phyloP scores from a whole-genome alignment of 106 monocot genomes.

The Dendrobium catenatum region DNA sequence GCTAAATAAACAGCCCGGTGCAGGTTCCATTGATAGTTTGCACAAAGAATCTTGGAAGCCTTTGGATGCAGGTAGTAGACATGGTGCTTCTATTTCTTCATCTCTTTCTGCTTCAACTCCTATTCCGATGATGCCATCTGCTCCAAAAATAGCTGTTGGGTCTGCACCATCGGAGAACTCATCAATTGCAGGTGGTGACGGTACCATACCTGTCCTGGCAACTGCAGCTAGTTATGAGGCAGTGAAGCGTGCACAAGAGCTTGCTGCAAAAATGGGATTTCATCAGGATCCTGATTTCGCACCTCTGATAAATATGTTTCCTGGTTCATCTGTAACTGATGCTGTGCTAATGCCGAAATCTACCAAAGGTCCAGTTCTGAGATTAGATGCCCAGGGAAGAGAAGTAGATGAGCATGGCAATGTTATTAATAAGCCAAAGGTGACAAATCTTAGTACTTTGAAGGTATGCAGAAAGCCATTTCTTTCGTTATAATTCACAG shows the following conservation, averaged over 20 bases:
- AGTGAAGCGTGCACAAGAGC: conserved; percentile 90
- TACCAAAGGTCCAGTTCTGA: conserved; percentile 80
- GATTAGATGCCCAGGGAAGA: conserved; percentile 88
- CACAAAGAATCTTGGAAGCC: conserved; percentile 16
- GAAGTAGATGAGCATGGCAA: conserved; percentile 97
- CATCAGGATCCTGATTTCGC: conserved; percentile 89
- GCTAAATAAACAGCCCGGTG: conserved; percentile 42
- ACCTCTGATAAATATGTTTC: conserved; percentile 96
- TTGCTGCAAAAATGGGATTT: conserved; percentile 91
- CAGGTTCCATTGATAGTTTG: conserved; percentile 15
- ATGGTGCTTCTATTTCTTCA: conserved; percentile 7
- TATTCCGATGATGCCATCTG: conserved; percentile 9
- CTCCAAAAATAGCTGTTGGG: conserved; percentile 6
- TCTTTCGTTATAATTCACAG: neutral
- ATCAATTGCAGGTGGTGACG: conserved; percentile 8
- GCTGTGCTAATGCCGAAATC: conserved; percentile 49
- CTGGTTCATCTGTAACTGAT: conserved; percentile 49
- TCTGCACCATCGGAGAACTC: conserved; percentile 16
- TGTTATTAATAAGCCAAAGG: conserved; percentile 59
- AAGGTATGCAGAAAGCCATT: conserved; percentile 36
- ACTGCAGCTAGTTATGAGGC: conserved; percentile 58
- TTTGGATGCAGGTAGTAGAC: conserved; percentile 6
- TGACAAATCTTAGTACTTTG: conserved; percentile 79
- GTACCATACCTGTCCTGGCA: conserved; percentile 29
- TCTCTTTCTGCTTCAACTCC: conserved; percentile 5